Evolutionary conservation across 495 filamentous ascomycete species (phyloP).

Genomic region (Cudoniella acicularis): DNA sequence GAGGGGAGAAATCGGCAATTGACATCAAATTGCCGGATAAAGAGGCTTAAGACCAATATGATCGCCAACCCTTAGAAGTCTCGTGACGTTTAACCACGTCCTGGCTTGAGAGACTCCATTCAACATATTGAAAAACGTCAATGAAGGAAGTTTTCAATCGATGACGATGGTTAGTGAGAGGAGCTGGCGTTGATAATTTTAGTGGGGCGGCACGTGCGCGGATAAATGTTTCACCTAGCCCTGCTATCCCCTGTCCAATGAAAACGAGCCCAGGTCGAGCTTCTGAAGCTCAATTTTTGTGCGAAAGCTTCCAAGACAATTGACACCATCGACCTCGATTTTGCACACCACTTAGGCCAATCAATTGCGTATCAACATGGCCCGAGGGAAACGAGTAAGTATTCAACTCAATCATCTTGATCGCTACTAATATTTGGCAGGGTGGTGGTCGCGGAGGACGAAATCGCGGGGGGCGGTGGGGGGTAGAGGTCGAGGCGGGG

Average conservation of each 20-base stretch:
- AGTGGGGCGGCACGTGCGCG: background rate
- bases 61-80: no score
- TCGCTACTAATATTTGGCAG: background rate
- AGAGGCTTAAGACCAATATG: no score
- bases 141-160: no score
- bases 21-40: no score
- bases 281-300: slow-evolving; percentile 6
- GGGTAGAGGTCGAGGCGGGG: slow-evolving; percentile 27
- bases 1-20: no score
- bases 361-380: slow-evolving; percentile 22
- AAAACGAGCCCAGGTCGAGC: background rate
- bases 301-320: background rate
- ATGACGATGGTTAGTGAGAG: no score
- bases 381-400: slow-evolving; percentile 34
- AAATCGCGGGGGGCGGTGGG: slow-evolving; percentile 28
- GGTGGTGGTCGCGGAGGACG: slow-evolving; percentile 26
- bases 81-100: no score
- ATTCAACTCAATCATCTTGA: background rate
- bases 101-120: no score
- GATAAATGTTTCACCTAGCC: background rate
- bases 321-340: background rate
- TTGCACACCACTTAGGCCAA: background rate
- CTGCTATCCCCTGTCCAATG: background rate
- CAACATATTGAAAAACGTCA: no score
- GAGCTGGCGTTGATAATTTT: no score